Conservation (phyloP, 768 basidiomycete species). For the Phallus indusiatus region DNA sequence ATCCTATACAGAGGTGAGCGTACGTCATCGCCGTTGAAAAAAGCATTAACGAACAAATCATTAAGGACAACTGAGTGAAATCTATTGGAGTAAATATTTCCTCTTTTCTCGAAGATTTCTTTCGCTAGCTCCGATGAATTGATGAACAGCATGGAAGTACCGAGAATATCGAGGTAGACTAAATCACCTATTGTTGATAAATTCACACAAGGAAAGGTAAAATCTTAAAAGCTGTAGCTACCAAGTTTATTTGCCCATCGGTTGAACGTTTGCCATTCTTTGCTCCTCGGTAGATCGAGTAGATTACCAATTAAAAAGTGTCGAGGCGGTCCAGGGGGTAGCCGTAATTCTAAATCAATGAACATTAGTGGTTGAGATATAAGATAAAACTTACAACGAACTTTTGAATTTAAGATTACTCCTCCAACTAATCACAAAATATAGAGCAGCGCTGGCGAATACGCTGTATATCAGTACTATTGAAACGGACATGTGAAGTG, state of each 20-base stretch:
- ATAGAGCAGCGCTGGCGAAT: background rate
- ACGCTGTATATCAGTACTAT: background rate
- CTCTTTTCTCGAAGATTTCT: constrained; percentile 14
- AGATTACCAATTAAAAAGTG: background rate
- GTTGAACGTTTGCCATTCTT: background rate
- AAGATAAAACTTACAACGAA: background rate
- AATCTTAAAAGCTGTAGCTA: background rate
- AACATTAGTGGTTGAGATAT: background rate
- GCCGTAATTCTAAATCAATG: background rate
- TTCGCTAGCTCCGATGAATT: constrained; percentile 13
- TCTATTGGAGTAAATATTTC: constrained; percentile 13
- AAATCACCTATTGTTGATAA: constrained; percentile 14
- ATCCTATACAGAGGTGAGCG: background rate
- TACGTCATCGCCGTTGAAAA: background rate
- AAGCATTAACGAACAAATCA: constrained; percentile 9
- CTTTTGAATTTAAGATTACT: background rate
- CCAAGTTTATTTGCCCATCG: background rate
- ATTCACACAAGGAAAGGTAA: too few relatives aligned
- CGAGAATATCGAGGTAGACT: constrained; percentile 11
- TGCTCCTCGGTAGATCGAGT: background rate
- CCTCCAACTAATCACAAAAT: background rate
- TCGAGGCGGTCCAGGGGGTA: background rate
- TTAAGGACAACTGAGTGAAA: constrained; percentile 13
- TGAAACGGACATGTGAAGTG: too few relatives aligned
- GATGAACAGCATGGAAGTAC: constrained; percentile 10